phyloP scores from a whole-genome alignment of 2,329 filamentous ascomycete species.

The Lasiodiplodia sp. region DNA sequence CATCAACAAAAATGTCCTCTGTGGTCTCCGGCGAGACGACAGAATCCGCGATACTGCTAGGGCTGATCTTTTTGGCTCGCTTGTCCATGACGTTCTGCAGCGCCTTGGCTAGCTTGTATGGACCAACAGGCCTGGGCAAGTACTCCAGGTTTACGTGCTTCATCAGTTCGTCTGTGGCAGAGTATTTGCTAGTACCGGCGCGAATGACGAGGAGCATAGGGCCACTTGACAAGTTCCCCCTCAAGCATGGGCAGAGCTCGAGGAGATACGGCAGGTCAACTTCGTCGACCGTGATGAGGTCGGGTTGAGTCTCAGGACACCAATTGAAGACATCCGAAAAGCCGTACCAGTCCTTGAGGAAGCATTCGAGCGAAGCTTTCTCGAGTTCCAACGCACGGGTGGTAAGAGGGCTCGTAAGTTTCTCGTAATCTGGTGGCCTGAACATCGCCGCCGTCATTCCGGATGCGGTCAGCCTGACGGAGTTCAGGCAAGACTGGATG shows the following conservation, averaged over 20 bases:
- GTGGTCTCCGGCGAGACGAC: background rate
- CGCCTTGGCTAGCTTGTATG: constrained; percentile 49
- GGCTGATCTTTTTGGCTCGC: constrained; percentile 7
- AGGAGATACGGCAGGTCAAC: constrained; percentile 32
- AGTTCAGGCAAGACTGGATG: constrained; percentile 33
- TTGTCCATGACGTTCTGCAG: constrained; percentile 41
- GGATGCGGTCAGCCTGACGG: constrained; percentile 29
- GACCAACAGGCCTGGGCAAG: constrained; percentile 49
- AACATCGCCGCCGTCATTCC: constrained; percentile 31
- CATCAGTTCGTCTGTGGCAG: constrained; percentile 27
- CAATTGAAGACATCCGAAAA: constrained; percentile 29
- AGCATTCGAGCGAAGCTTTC: constrained; percentile 29
- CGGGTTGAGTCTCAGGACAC: constrained; percentile 11
- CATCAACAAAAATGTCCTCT: constrained; percentile 5
- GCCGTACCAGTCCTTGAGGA: constrained; percentile 35
- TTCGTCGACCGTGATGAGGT: constrained; percentile 34
- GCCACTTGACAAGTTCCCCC: background rate
- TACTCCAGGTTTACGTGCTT: constrained; percentile 42
- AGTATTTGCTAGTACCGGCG: constrained; percentile 19
- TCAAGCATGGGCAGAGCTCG: constrained; percentile 2
- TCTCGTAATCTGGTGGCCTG: constrained; percentile 15
- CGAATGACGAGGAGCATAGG: constrained; percentile 19
- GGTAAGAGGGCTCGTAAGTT: background rate
- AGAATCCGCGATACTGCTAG: constrained; percentile 10
- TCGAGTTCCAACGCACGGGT: background rate